Base-by-base conservation (phyloP, 1,284 basidiomycete species). In the Marasmius sp. region DNA sequence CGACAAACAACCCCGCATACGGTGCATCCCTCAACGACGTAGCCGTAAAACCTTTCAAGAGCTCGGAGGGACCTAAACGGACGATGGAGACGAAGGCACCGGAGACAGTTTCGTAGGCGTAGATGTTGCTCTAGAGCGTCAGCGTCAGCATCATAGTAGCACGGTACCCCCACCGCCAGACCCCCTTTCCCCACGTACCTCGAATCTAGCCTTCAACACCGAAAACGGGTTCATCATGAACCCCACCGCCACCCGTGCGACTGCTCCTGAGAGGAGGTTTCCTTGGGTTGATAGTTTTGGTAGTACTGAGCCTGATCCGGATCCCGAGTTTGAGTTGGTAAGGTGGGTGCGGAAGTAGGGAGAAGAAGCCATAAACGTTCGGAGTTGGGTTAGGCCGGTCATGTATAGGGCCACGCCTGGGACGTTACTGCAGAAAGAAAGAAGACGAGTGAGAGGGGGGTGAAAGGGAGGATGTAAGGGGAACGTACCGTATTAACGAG, bases 381-480 rank as follows among this genome's bases (percentile, higher is more conserved):
- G 88, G 49, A 96, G 78, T 64, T 93, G 86, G 10, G 91, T 93
- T 47, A 97, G 79, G 55, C 88, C 83, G 10, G 95, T 94, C 80
- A 97, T 94, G 79, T 97, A 97, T 58, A 96, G 75, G 2, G 95
- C 95, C 9, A 97, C 93, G 7, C 95, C 95, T 0, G 96, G 96
- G 2, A 97, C 89, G 71, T 97, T 97, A 50, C 94, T 95, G 68
- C 27, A 10, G 49, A 52, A 48, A 37, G 16, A 38, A 36, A 39
- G 14, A 38, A 41, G 53, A 51, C 11, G n/a, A 22, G 59, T 33
- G 27, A 33, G 47, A 22, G 48, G 34, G 16, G 5, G 12, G 2
- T 1, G 37, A 52, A 34, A 36, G 39, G 60, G 41, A 20, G 36
- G n/a, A n/a, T n/a, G n/a, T n/a, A n/a, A n/a, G 43, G 47, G 20